Base-by-base conservation (phyloP, 331 rosid species). In the Dryas integrifolia region DNA sequence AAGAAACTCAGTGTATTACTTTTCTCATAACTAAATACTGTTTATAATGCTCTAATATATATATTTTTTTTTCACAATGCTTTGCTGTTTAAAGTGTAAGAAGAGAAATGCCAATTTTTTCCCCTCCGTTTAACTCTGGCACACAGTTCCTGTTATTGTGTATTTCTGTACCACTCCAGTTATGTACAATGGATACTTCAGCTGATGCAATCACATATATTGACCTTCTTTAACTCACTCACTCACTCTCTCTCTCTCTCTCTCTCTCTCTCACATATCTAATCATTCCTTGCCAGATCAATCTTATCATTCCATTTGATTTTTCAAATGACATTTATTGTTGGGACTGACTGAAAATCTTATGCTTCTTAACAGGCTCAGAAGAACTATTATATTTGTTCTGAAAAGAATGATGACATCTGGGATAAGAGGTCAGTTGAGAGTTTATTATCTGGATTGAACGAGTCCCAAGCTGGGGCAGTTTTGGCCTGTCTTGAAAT, bases 401-500 rank as follows among this genome's bases (percentile, higher is more conserved):
- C 47, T 72, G 49, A 58, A 58, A 30, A 0, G 26, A 24, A 51
- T 61, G 58, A 61, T 67, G 75, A 40, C 62, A 38, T 72, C 51
- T 70, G 18, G 69, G 78, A 53, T 79, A 76, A 78, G 69, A 49
- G 18, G 43, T 76, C 57, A 81, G 79, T 16, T 53, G 70, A 60
- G 72, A 30, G 30, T 56, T 65, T 57, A 43, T 70, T 66, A 5
- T 72, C 61, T 61, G 80, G 67, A 81, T 79, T 86, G 77, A 86
- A 85, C 67, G 70, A 79, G 12, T 77, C 89, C n/a, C 95, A 86
- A 76, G 81, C 77, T 74, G 80, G 78, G 41, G 88, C 85, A 21
- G 88, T 86, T 69, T 51, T 83, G 48, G 78, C 84, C 74, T 86
- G 85, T 78, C 50, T 85, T 74, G 80, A 79, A 76, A 84, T 81